Evolutionary conservation across 192 early-diverging fungal species (phyloP), one percentile per base, ranked within the genome.

Genomic region (Backusella tuberculispora): DNA sequence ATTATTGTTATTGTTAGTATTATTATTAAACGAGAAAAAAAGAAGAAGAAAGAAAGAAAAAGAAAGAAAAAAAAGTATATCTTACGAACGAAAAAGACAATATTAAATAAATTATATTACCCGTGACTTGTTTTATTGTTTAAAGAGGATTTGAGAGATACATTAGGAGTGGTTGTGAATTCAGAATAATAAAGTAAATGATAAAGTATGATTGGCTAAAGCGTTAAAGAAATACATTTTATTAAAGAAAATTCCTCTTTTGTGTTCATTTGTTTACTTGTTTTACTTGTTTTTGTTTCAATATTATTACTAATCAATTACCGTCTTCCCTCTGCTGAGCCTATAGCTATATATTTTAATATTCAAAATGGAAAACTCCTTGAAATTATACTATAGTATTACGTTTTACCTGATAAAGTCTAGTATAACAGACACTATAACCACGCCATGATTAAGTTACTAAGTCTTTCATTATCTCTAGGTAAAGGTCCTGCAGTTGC

Each of bases 371-470:
- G 29, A 34, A 34, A 34, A 34, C 0, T 34, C 53, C 29, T 34
- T 34, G 29, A 34, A 34, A 34, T 34, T 34, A 34, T 0, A 34
- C 10, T 26, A n/a, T 48, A 3, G 21, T 13, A 24, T 60, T 19
- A 19, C 0, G 10, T 17, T 15, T 73, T 73, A 73, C 90, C 76
- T 92, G 90, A 76, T 92, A 91, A 46, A 85, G 85, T 41, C 90
- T 90, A 48, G 90, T 88, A 69, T 92, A 93, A 74, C 91, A 93
- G 13, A 90, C 92, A 15, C 88, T 84, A 71, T 84, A 92, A 93
- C 90, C 90, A 93, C 7, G 90, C 86, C 89, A 89, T 93, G 69
- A 88, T 88, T 76, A 92, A 79, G 73, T 89, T 87, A 14, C 83
- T 69, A 19, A 93, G 76, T 8, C 85, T 86, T 10, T 91, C 90